Evolutionary conservation across 495 filamentous ascomycete genomes (phyloP), one percentile per base, ranked within the genome.

Genomic region (Rostrohypoxylon terebratum): DNA sequence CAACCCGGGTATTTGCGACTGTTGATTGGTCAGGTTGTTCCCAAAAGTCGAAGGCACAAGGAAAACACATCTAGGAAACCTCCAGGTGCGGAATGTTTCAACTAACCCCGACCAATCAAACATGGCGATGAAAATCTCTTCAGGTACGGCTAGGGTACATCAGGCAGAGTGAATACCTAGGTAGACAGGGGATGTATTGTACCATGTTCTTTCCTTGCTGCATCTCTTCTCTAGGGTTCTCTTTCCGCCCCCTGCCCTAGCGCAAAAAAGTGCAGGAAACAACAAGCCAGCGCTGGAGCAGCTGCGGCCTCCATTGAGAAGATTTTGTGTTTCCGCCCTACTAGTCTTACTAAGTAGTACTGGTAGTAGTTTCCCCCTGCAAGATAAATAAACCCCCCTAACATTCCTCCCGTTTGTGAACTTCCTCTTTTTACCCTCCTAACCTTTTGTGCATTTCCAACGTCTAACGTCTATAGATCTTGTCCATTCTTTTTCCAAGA

Each of bases 401-500:
- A 63, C 66, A 59, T 69, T 69, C 71, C 62, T 73, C 48, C 47
- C 21, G 28, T 64, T 44, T 47, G 25, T 66, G 25, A 38, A 48
- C 57, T 38, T 61, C 42, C 44, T 18, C 51, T 64, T 69, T 58
- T 58, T 68, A 50, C 70, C 57, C 60, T 47, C 51, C 51, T 62
- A 69, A 68, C 65, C 71, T 62, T 59, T 54, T 72, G 68, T 63
- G 59, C 69, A 69, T 69, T 59, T 71, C 72, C 54, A 68, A 4
- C 72, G 47, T 74, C 75, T 55, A 70, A 4, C 72, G 47, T 74
- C 75, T 55, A 70, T 59, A 71, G 63, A 67, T 63, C 71, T 38
- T 18, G 58, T 75, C 66, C 81, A 77, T 80, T 82, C 78, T 61
- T 78, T 78, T 73, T 83, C 78, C 69, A 76, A 59, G 75, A 79